A percentile compares a stretch with the other conserved stretches of the same genome.
phyloP scores from a whole-genome alignment of 1,139 yeast genomes.

The Kluyveromyces sp. region DNA sequence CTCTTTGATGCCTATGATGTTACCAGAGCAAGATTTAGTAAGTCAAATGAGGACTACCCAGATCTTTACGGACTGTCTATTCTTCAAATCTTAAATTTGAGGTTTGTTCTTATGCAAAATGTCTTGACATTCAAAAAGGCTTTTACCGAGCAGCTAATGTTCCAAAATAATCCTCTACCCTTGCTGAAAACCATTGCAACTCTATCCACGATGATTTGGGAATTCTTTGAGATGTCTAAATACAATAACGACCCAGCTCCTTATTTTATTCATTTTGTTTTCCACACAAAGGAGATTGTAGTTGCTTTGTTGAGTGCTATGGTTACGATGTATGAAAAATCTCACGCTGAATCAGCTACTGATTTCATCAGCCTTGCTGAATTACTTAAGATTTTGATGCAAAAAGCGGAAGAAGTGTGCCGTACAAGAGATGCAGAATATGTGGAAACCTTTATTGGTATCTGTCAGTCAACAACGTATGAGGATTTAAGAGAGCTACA shows the following conservation, averaged over 20 bases:
- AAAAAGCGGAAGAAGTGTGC: conserved; percentile 12
- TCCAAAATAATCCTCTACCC: conserved; percentile 27
- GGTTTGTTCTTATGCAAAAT: conserved; percentile 20
- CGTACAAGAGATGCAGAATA: conserved; percentile 11
- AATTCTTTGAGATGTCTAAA: conserved; percentile 12
- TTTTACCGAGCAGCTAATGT: conserved; percentile 25
- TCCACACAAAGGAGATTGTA: conserved; percentile 20
- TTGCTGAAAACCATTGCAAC: conserved; percentile 19
- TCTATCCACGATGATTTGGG: conserved; percentile 17
- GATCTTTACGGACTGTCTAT: conserved; percentile 13
- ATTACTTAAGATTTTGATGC: conserved; percentile 21
- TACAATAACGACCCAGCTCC: conserved; percentile 10
- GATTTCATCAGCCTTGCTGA: conserved; percentile 31
- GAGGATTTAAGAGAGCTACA: conserved; percentile 52
- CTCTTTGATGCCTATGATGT: conserved; percentile 9
- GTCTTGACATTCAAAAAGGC: conserved; percentile 23
- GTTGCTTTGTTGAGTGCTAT: conserved; percentile 21
- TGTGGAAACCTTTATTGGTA: conserved; percentile 26
- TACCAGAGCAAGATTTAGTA: conserved; percentile 11
- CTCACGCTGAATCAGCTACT: conserved; percentile 47
- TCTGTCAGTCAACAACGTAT: conserved; percentile 41
- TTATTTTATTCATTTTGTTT: conserved; percentile 17
- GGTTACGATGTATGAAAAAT: conserved; percentile 59
- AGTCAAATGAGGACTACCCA: conserved; percentile 10
- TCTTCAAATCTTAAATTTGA: conserved; percentile 18